Conservation (phyloP, 306 rosid species). For the Malus fusca region DNA sequence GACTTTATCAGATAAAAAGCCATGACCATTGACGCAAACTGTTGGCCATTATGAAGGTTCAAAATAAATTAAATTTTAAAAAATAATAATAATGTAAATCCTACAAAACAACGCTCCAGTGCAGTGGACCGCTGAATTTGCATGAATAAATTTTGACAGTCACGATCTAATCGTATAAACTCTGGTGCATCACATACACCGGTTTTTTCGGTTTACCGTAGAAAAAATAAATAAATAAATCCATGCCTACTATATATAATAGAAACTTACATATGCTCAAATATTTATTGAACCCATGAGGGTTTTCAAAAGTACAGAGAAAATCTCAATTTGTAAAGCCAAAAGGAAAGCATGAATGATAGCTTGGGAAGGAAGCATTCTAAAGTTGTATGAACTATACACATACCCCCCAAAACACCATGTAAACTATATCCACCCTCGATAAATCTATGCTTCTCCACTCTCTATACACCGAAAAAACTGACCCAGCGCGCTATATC, state of each 20-base stretch:
- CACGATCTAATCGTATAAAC: not conserved
- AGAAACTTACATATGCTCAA: conserved; percentile 22
- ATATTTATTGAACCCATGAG: conserved; percentile 50
- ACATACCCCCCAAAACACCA: conserved; percentile 33
- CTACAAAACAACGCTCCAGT: not conserved
- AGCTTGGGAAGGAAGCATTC: conserved; percentile 20
- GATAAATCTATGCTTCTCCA: conserved; percentile 28
- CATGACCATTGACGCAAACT: not conserved
- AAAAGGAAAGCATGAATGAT: conserved; percentile 34
- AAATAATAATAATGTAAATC: not conserved
- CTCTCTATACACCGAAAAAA: conserved; percentile 29
- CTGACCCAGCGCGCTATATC: conserved; percentile 27
- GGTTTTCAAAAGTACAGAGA: conserved; percentile 47
- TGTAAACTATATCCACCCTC: conserved; percentile 37
- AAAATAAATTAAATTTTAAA: not conserved
- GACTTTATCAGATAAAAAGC: conserved; percentile 2
- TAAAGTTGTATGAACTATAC: conserved; percentile 57
- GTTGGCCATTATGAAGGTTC: not conserved
- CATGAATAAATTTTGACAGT: not conserved
- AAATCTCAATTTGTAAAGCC: conserved; percentile 44
- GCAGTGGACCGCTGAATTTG: not conserved
- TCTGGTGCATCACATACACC: not conserved
- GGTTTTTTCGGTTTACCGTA: not conserved
- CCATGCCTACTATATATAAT: conserved; percentile 11
- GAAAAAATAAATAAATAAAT: not conserved